phyloP scores from a whole-genome alignment of 2,329 filamentous ascomycete genomes.

The Fusarium nurragi region DNA sequence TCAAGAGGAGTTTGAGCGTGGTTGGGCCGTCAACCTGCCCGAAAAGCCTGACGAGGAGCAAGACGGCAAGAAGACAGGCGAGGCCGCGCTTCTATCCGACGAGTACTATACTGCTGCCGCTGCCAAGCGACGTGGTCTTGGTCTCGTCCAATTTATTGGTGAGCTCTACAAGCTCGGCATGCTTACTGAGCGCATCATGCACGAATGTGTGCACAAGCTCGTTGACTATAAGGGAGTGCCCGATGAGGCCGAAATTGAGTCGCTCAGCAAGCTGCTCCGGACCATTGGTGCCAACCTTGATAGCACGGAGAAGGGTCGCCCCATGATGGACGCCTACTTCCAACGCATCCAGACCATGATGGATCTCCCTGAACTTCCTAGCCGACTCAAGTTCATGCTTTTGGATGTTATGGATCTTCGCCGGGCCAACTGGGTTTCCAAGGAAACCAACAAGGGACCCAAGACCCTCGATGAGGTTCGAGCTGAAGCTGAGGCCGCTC shows the following conservation, averaged over 20 bases:
- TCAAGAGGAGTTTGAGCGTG: slow-evolving; percentile 98
- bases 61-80: slow-evolving; percentile 65
- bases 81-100: slow-evolving; percentile 87
- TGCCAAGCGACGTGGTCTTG: slow-evolving; percentile 94
- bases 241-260: slow-evolving; percentile 96
- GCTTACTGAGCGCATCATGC: slow-evolving; percentile 99
- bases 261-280: slow-evolving; percentile 88
- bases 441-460: slow-evolving; percentile 91
- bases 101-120: slow-evolving; percentile 96
- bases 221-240: slow-evolving; percentile 94
- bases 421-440: slow-evolving; percentile 79
- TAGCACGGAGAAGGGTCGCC: slow-evolving; percentile 79
- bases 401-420: slow-evolving; percentile 93
- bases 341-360: slow-evolving; percentile 84
- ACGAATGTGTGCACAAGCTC: slow-evolving; percentile 96
- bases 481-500: slow-evolving; percentile 79
- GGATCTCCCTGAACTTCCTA: slow-evolving; percentile 81
- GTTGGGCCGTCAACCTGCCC: slow-evolving; percentile 91
- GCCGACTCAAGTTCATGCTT: slow-evolving; percentile 94
- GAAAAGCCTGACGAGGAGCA: slow-evolving; percentile 73
- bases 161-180: slow-evolving; percentile 99
- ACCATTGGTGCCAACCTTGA: slow-evolving; percentile 93
- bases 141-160: slow-evolving; percentile 98
- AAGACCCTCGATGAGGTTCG: slow-evolving; percentile 96
- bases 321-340: slow-evolving; percentile 95